These are phyloP conservation scores for Aristolochia contorta DNA, from an alignment of 164 flowering plant species.

Conservation along the genomic window DNA sequence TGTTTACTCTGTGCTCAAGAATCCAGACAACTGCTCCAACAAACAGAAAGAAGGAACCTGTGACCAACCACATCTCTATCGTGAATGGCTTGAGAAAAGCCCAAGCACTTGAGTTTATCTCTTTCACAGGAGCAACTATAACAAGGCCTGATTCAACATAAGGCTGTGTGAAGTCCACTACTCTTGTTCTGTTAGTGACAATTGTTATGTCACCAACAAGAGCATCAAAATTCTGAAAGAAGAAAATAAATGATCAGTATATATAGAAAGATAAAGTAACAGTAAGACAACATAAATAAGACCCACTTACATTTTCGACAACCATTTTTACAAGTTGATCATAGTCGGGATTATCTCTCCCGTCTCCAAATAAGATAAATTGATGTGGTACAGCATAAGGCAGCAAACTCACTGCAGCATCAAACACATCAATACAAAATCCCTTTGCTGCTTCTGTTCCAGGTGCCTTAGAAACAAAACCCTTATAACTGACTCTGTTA, in stretches of 20 bases:
- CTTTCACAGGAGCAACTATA: conserved; percentile 62
- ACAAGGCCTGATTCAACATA: conserved; percentile 81
- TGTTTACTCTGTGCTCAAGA: conserved; percentile 78
- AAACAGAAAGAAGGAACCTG: conserved; percentile 61
- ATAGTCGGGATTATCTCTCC: conserved; percentile 50
- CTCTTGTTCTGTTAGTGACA: conserved; percentile 63
- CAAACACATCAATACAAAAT: conserved; percentile 78
- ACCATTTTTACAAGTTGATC: conserved; percentile 44
- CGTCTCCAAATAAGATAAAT: conserved; percentile 59
- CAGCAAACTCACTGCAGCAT: conserved; percentile 61
- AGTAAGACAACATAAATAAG: background rate
- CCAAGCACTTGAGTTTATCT: conserved; percentile 60
- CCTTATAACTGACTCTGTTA: conserved; percentile 50
- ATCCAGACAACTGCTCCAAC: conserved; percentile 94
- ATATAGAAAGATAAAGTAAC: background rate
- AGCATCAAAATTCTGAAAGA: conserved; percentile 69
- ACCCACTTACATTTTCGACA: conserved; percentile 48
- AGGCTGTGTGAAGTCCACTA: conserved; percentile 94
- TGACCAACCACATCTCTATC: conserved; percentile 69
- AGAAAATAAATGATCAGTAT: background rate
- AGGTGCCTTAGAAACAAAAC: conserved; percentile 48
- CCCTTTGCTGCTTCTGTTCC: conserved; percentile 49
- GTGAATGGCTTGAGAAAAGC: conserved; percentile 83
- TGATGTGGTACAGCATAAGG: conserved; percentile 71
- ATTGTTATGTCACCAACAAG: conserved; percentile 88